Conservation (phyloP, 164 flowering plant genomes). For the Sextonia rubra region DNA sequence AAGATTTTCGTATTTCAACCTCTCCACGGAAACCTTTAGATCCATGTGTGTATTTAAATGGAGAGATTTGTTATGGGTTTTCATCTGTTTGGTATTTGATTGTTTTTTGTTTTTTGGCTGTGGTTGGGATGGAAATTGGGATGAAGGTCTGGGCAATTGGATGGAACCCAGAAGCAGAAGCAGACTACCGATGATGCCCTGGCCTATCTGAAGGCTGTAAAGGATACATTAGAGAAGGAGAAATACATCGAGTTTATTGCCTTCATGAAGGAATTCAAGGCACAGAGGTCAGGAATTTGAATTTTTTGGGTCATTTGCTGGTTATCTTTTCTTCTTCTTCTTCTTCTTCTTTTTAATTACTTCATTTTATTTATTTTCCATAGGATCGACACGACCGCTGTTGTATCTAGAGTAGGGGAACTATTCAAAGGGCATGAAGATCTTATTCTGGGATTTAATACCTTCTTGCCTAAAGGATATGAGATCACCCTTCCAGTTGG, state of each 20-base stretch:
- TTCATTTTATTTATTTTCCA: not conserved
- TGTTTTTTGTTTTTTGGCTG: too few relatives aligned
- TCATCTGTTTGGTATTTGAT: too few relatives aligned
- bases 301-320: not conserved
- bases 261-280: slow-evolving; percentile 88
- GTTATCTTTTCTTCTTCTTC: not conserved
- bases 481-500: slow-evolving; percentile 52
- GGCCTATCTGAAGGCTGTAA: slow-evolving; percentile 72
- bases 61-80: too few relatives aligned
- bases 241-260: slow-evolving; percentile 81
- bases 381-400: slow-evolving; percentile 71
- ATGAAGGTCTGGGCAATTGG: too few relatives aligned
- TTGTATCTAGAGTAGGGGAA: slow-evolving; percentile 68
- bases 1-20: too few relatives aligned
- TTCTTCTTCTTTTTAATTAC: too few relatives aligned
- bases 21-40: too few relatives aligned
- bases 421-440: slow-evolving; percentile 70
- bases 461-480: slow-evolving; percentile 85
- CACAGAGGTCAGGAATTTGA: slow-evolving; percentile 49
- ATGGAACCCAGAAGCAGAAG: too few relatives aligned
- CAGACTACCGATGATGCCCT: slow-evolving; percentile 44
- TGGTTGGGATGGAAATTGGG: too few relatives aligned
- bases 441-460: slow-evolving; percentile 90
- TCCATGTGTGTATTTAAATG: too few relatives aligned
- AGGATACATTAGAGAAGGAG: slow-evolving; percentile 70